These are phyloP conservation scores for Neurospora africana DNA, from an alignment of 495 filamentous ascomycete genomes.

Conservation along the genomic window DNA sequence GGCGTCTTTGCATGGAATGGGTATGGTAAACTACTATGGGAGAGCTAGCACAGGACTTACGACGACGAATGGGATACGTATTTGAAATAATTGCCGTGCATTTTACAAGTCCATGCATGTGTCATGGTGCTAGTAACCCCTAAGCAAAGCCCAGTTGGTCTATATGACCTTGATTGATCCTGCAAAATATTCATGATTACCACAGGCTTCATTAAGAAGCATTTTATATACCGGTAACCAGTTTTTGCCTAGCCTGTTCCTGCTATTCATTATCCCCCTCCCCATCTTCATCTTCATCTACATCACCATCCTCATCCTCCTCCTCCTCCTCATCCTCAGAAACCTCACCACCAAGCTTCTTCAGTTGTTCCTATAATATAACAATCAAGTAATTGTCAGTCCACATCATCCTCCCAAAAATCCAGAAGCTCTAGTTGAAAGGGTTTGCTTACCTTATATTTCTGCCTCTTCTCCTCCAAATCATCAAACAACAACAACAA, in stretches of 20 bases:
- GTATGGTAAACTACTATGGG: not conserved
- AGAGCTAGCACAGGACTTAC: not conserved
- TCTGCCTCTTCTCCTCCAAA: conserved; percentile 70
- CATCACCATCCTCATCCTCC: conserved; percentile 27
- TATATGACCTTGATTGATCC: not conserved
- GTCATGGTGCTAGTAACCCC: not conserved
- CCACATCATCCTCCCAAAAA: conserved; percentile 9
- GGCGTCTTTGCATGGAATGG: not conserved
- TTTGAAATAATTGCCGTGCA: not conserved
- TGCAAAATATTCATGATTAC: not conserved
- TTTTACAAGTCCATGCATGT: not conserved
- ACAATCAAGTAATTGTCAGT: conserved; percentile 19
- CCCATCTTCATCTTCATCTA: conserved; percentile 48
- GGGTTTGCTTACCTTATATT: conserved; percentile 56
- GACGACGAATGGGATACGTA: not conserved
- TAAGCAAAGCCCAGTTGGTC: not conserved
- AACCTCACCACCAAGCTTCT: conserved; percentile 59
- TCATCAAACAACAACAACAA: conserved; percentile 82
- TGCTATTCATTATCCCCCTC: conserved; percentile 40
- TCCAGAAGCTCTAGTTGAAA: not conserved
- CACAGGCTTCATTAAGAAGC: not conserved
- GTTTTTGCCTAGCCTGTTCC: not conserved
- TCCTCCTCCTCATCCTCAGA: conserved; percentile 73
- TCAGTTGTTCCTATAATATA: conserved; percentile 50
- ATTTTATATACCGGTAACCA: not conserved